A percentile compares a stretch with the other conserved stretches of the same genome.
phyloP scores from a whole-genome alignment of 371 early-diverging fungal species.

The Gilbertella persicaria region DNA sequence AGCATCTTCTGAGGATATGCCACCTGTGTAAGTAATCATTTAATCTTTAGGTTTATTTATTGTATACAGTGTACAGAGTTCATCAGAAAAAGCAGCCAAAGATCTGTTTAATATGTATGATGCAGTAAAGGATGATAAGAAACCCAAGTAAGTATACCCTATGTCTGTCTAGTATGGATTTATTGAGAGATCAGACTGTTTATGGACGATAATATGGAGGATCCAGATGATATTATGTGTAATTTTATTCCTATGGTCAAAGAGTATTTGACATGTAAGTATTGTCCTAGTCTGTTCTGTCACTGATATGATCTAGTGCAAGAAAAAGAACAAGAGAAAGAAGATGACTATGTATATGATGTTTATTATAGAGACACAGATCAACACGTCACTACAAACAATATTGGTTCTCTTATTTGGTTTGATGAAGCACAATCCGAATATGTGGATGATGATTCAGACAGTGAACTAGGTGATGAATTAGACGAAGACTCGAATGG shows the following conservation, averaged over 20 bases:
- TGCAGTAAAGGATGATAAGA: slow-evolving; percentile 62
- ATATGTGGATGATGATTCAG: slow-evolving; percentile 56
- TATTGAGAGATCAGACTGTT: slow-evolving; percentile 9
- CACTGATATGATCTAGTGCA: slow-evolving; percentile 25
- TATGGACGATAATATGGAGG: slow-evolving; percentile 41
- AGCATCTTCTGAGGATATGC: slow-evolving; percentile 17
- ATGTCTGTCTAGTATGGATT: background rate
- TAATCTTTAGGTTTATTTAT: no score
- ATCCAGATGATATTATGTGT: slow-evolving; percentile 64
- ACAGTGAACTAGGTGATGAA: slow-evolving; percentile 53
- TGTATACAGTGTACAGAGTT: slow-evolving; percentile 36
- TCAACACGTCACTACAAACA: slow-evolving; percentile 23
- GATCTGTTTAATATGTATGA: slow-evolving; percentile 68
- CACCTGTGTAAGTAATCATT: slow-evolving; percentile 27
- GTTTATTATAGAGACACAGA: slow-evolving; percentile 59
- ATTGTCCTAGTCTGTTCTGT: background rate
- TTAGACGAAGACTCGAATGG: slow-evolving; percentile 67
- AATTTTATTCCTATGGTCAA: slow-evolving; percentile 77
- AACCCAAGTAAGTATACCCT: slow-evolving; percentile 31
- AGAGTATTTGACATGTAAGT: slow-evolving; percentile 65
- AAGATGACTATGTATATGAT: slow-evolving; percentile 62
- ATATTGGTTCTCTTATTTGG: slow-evolving; percentile 59
- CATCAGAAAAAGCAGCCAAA: slow-evolving; percentile 35
- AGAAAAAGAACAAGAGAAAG: slow-evolving; percentile 35
- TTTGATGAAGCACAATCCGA: slow-evolving; percentile 48